Evolutionary conservation across 805 yeast species (phyloP), one percentile per base, ranked within the genome.

Genomic region (Barnettozyma wickerhamii): DNA sequence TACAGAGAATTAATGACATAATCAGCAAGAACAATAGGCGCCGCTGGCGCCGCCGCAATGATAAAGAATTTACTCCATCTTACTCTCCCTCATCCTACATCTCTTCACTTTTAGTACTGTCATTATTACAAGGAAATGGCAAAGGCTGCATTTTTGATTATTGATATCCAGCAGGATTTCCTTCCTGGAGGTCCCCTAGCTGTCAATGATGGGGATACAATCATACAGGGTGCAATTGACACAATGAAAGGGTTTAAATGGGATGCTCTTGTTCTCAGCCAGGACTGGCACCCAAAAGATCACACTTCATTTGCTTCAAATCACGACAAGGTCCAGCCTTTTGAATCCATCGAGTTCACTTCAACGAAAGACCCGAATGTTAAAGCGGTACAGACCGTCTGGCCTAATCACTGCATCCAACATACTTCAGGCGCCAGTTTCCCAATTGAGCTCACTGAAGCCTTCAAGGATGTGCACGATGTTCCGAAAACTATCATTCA

Each of bases 361-460:
- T 75, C 79, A 36, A 90, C 93, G 0, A 50, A 64, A 15, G 51
- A 59, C 30, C 56, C 57, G 0, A 45, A 47, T 31, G 49, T 58
- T 12, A 55, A 57, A 12, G 46, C 63, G 28, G 51, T 45, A 4
- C 79, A 78, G 47, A 69, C 72, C 0, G 68, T 88, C 4, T 90
- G 97, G 97, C 97, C 98, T 0, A 90, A 76, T 41, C 98, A 90
- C 58, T 90, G 97, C 60, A 75, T 90, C 13, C 90, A 86, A 53
- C 69, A 71, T 38, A 69, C 89, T 0, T 36, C 48, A 5, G 98
- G 97, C 1, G 72, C 90, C 0, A 68, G 72, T 28, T 68, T 84
- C 26, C 84, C 86, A 5, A 48, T 60, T 0, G 75, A 66, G 46
- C 67, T 88, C 39, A 60, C 64, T 29, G 51, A 55, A 3, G 52